Evolutionary conservation across 2,329 filamentous ascomycete species (phyloP).

Genomic region (Beauveria bassiana): DNA sequence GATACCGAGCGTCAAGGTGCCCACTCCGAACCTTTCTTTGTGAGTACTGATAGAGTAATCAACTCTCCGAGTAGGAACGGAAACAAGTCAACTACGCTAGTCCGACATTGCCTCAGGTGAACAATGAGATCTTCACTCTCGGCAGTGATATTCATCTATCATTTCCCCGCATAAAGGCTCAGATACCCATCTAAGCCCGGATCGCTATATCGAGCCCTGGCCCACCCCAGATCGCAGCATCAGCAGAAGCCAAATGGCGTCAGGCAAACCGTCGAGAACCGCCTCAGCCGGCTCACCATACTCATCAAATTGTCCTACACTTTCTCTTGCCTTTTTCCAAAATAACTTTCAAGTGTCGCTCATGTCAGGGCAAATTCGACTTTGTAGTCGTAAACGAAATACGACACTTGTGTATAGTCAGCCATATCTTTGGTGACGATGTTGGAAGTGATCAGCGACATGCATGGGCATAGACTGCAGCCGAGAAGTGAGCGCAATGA

Average conservation of each 20-base stretch:
- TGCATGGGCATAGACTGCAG: neutral
- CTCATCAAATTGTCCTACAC: too few species aligned
- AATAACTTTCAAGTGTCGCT: too few species aligned
- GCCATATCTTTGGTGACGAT: neutral
- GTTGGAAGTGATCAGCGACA: neutral
- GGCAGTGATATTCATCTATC: neutral
- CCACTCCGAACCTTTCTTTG: neutral
- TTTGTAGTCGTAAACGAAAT: too few species aligned
- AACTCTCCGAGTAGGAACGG: neutral
- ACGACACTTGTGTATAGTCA: too few species aligned
- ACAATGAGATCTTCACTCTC: conserved; percentile 7
- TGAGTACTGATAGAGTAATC: neutral
- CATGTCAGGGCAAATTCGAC: too few species aligned
- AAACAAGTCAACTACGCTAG: neutral
- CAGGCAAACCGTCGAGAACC: neutral
- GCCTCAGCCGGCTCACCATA: too few species aligned
- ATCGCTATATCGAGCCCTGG: neutral
- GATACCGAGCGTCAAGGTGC: conserved; percentile 5
- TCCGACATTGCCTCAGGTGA: conserved; percentile 5
- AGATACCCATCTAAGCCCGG: too few species aligned
- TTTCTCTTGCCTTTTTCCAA: too few species aligned
- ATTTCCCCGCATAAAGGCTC: neutral
- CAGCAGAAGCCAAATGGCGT: neutral
- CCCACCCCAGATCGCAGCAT: neutral
- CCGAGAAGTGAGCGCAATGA: neutral